phyloP scores from a whole-genome alignment of 345 rosid genomes.

The Anacardium occidentale region DNA sequence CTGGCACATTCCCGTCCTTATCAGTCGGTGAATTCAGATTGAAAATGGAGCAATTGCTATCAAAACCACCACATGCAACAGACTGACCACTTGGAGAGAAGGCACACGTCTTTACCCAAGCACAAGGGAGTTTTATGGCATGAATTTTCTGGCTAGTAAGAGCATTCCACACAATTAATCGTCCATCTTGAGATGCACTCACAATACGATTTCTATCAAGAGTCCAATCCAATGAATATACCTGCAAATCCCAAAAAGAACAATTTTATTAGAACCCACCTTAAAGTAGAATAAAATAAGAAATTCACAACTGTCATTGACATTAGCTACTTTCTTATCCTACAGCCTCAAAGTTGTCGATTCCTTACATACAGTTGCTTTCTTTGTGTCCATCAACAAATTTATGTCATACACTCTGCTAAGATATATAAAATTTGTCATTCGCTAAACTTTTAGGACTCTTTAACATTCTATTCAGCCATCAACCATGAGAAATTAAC shows the following conservation, averaged over 20 bases:
- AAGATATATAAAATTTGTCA: neutral
- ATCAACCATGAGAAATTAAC: neutral
- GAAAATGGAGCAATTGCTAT: constrained; percentile 88
- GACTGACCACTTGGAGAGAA: constrained; percentile 92
- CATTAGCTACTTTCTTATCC: neutral
- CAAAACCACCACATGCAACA: constrained; percentile 98
- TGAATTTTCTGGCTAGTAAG: constrained; percentile 96
- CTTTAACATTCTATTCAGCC: constrained; percentile 2
- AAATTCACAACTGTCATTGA: neutral
- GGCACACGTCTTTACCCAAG: constrained; percentile 99
- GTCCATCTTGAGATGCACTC: constrained; percentile 95
- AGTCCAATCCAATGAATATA: constrained; percentile 91
- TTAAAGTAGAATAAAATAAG: neutral
- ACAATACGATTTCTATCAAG: constrained; percentile 80
- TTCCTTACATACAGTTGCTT: neutral
- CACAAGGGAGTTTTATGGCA: constrained; percentile 92
- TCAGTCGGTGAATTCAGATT: constrained; percentile 83
- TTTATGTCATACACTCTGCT: neutral
- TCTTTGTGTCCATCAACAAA: neutral
- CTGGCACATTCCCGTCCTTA: constrained; percentile 75
- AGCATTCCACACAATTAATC: constrained; percentile 95
- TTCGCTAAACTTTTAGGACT: neutral
- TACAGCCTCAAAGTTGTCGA: neutral
- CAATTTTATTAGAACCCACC: constrained; percentile 6
- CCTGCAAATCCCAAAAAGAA: constrained; percentile 41